Evolutionary conservation across 257 asterid species (phyloP).

Genomic region (Salvia miltiorrhiza): DNA sequence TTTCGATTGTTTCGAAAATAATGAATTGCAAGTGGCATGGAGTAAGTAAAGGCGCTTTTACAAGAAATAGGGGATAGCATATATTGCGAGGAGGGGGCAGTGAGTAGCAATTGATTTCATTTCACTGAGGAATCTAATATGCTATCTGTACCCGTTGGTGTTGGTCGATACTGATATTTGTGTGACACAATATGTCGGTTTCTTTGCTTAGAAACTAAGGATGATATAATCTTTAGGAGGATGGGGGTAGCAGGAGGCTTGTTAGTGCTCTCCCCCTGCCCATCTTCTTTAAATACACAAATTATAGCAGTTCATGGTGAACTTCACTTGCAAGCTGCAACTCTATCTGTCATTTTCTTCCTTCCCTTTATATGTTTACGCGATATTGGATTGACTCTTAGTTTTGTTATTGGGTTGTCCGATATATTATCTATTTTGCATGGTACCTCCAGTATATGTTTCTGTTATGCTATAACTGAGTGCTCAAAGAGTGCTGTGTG

Average conservation of each 20-base stretch:
- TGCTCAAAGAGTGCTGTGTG: background rate
- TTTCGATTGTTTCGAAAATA: background rate
- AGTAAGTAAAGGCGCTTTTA: background rate
- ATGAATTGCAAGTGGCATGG: background rate
- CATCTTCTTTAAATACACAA: background rate
- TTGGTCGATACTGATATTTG: background rate
- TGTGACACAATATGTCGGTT: background rate
- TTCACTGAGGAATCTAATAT: background rate
- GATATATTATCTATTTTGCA: background rate
- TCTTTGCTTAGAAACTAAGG: background rate
- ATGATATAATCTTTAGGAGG: background rate
- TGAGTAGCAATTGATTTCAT: background rate
- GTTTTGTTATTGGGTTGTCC: background rate
- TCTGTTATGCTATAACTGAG: background rate
- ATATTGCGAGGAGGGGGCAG: background rate
- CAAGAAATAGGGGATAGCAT: background rate
- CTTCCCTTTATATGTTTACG: background rate
- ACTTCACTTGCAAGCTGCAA: background rate
- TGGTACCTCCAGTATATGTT: background rate
- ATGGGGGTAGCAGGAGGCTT: background rate
- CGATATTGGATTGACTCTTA: background rate
- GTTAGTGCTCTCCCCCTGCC: background rate
- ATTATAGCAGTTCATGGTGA: constrained; percentile 3
- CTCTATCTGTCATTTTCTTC: background rate
- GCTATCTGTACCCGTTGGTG: background rate